These are phyloP conservation scores for Neurospora sp. DNA, from an alignment of 495 filamentous ascomycete genomes.

Conservation along the genomic window DNA sequence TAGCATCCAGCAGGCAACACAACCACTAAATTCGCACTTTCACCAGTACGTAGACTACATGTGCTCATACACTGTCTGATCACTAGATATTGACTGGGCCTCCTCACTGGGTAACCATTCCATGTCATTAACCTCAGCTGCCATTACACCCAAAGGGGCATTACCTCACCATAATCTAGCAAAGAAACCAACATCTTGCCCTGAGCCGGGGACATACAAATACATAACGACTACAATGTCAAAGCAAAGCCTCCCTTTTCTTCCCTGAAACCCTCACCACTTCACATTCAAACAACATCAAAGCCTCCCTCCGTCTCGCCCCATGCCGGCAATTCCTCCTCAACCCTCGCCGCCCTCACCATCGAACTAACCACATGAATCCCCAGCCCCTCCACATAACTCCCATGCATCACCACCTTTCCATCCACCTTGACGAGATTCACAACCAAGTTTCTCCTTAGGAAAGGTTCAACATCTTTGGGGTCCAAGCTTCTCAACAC, in stretches of 20 bases:
- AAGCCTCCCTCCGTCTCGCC: constrained; percentile 20
- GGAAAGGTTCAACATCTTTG: constrained; percentile 30
- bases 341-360: constrained; percentile 26
- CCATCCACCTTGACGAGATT: constrained; percentile 21
- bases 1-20: background rate
- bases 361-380: constrained; percentile 33
- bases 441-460: constrained; percentile 34
- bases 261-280: background rate
- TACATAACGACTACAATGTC: background rate
- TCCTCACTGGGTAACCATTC: background rate
- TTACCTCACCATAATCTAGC: background rate
- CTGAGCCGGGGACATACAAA: background rate
- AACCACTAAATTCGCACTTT: background rate
- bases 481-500: constrained; percentile 32
- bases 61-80: background rate
- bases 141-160: background rate
- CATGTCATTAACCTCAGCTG: background rate
- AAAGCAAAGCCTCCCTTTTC: too few relatives aligned
- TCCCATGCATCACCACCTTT: constrained; percentile 15
- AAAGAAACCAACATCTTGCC: background rate
- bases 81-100: background rate
- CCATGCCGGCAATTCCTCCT: constrained; percentile 35
- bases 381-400: constrained; percentile 20
- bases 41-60: background rate
- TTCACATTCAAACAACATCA: constrained; percentile 7